phyloP scores from a whole-genome alignment of 1,139 yeast genomes.

The Yarrowia galli region DNA sequence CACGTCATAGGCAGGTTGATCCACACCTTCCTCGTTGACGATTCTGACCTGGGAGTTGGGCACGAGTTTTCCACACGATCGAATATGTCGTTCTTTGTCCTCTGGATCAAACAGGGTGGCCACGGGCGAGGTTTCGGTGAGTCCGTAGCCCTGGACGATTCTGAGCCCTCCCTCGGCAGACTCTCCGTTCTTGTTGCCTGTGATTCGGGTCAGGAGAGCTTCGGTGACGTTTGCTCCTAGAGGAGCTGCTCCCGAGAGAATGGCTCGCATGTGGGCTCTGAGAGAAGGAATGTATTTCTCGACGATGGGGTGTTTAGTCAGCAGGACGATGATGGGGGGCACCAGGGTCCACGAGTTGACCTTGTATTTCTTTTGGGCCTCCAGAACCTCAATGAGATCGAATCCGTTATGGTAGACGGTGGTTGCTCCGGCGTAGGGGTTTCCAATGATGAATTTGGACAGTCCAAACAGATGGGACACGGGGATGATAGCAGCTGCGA shows the following conservation, averaged over 20 bases:
- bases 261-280: conserved; percentile 43
- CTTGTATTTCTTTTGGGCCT: conserved; percentile 46
- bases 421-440: conserved; percentile 44
- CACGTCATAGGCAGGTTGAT: conserved; percentile 62
- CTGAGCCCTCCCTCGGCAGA: conserved; percentile 40
- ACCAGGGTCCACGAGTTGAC: conserved; percentile 49
- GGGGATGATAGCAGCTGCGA: conserved; percentile 48
- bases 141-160: conserved; percentile 73
- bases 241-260: conserved; percentile 54
- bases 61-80: conserved; percentile 58
- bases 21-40: conserved; percentile 56
- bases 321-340: conserved; percentile 53
- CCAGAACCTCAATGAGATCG: conserved; percentile 49
- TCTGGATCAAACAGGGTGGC: conserved; percentile 44
- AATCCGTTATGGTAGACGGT: conserved; percentile 50
- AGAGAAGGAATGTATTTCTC: conserved; percentile 48
- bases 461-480: conserved; percentile 54
- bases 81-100: conserved; percentile 41
- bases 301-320: conserved; percentile 52
- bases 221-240: conserved; percentile 47
- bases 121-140: conserved; percentile 59
- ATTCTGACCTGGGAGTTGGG: conserved; percentile 57
- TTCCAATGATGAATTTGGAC: conserved; percentile 45
- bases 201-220: conserved; percentile 45
- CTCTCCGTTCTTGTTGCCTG: conserved; percentile 29